A percentile compares a stretch with the other conserved stretches of the same genome.
phyloP scores from a whole-genome alignment of 768 basidiomycete genomes.

The Chalciporus piperatus region DNA sequence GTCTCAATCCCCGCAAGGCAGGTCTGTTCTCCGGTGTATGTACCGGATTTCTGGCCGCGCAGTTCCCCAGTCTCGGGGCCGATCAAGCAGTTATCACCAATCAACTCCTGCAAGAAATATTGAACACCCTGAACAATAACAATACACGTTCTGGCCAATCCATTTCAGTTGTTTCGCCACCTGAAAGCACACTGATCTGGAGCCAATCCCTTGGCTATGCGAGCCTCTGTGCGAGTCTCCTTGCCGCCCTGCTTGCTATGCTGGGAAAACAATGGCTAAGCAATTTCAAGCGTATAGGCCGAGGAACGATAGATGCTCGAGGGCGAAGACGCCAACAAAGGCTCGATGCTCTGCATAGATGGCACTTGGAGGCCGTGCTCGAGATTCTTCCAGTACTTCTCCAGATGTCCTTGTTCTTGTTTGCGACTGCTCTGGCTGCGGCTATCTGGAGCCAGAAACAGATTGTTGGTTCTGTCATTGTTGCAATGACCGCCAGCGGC shows the following conservation, averaged over 20 bases:
- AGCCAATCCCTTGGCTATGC: conserved; percentile 14
- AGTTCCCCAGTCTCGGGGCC: conserved; percentile 1
- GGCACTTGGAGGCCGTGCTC: conserved; percentile 6
- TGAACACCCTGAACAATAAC: background rate
- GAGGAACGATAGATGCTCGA: conserved; percentile 3
- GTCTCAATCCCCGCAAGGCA: background rate
- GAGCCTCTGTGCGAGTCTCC: conserved; percentile 12
- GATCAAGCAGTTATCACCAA: background rate
- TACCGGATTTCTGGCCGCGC: background rate
- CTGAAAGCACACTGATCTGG: conserved; percentile 1
- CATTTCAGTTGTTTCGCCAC: background rate
- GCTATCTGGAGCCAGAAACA: background rate
- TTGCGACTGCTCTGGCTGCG: conserved; percentile 2
- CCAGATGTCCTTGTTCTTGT: conserved; percentile 5
- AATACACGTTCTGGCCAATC: background rate
- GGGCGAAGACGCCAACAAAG: conserved; percentile 6
- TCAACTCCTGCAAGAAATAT: background rate
- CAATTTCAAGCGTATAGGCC: conserved; percentile 1
- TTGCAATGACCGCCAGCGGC: background rate
- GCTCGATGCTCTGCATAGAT: conserved; percentile 2
- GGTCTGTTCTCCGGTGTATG: conserved; percentile 4
- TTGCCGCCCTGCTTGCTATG: conserved; percentile 14
- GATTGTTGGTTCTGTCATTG: background rate
- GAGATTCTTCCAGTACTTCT: conserved; percentile 3
- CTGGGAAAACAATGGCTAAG: conserved; percentile 8